Conservation (phyloP, 208 protist species). For the Wallacemonas sp. region DNA sequence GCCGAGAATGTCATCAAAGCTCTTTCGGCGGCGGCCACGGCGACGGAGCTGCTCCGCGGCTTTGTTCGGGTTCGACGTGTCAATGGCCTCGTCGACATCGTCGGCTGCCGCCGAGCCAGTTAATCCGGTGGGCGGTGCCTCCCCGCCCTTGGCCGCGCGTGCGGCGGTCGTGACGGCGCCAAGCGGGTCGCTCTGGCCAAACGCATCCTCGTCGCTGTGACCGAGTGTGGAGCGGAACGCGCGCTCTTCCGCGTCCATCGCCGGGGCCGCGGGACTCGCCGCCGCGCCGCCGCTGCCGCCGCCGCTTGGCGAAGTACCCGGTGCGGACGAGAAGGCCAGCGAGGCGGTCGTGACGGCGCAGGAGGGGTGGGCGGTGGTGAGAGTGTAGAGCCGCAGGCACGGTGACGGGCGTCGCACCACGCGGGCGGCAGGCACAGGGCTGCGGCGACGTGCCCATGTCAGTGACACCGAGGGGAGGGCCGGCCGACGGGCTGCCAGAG, state of each 20-base stretch:
- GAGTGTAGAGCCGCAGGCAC: too few species aligned
- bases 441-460: too few species aligned
- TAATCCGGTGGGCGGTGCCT: too few species aligned
- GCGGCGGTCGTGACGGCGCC: constrained; percentile 24
- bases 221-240: constrained; percentile 26
- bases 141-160: neutral
- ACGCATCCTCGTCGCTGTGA: constrained; percentile 52
- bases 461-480: too few species aligned
- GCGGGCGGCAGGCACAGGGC: too few species aligned
- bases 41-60: constrained; percentile 34
- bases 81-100: constrained; percentile 7
- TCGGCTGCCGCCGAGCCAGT: neutral
- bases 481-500: too few species aligned
- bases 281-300: neutral
- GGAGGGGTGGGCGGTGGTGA: too few species aligned
- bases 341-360: too few species aligned
- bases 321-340: too few species aligned
- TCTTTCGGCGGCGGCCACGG: constrained; percentile 56
- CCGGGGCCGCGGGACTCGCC: neutral
- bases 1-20: constrained; percentile 72
- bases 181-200: constrained; percentile 54
- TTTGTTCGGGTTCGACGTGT: constrained; percentile 28
- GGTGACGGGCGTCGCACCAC: too few species aligned
- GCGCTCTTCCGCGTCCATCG: neutral
- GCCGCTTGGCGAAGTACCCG: too few species aligned